Percentiles rank a stretch among this genome's conserved stretches.
phyloP scores from a whole-genome alignment of 1,139 yeast genomes.

The Protomyces inundatus region DNA sequence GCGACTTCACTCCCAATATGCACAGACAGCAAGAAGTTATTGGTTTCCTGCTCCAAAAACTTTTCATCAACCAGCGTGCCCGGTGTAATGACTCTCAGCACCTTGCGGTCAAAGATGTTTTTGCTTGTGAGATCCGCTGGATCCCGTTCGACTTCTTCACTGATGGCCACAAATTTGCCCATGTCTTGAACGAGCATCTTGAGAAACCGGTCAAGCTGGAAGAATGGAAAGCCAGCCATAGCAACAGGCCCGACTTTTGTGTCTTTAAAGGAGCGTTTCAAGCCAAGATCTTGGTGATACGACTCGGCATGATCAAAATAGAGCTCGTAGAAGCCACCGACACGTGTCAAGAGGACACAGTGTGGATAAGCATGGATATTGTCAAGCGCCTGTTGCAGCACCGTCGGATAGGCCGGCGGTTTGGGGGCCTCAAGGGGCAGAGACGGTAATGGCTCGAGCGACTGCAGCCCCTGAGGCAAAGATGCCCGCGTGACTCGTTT shows the following conservation, averaged over 20 bases:
- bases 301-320: conserved; percentile 71
- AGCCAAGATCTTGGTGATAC: conserved; percentile 65
- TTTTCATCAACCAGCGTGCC: conserved; percentile 90
- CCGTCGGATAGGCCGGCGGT: conserved; percentile 13
- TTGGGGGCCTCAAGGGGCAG: not conserved
- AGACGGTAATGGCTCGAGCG: conserved; percentile 1
- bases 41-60: conserved; percentile 64
- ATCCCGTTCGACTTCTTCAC: conserved; percentile 46
- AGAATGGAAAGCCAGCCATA: conserved; percentile 87
- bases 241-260: conserved; percentile 51
- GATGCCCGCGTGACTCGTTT: conserved; percentile 13
- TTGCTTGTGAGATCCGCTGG: conserved; percentile 11
- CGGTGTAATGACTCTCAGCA: conserved; percentile 79
- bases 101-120: conserved; percentile 52
- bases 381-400: conserved; percentile 16
- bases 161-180: conserved; percentile 67
- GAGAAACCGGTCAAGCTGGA: conserved; percentile 66
- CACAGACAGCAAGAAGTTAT: conserved; percentile 65
- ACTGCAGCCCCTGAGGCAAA: conserved; percentile 15
- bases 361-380: conserved; percentile 45
- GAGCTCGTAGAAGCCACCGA: conserved; percentile 79
- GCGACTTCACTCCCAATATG: conserved; percentile 40
- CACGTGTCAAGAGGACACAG: conserved; percentile 77
- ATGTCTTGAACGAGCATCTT: conserved; percentile 65
- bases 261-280: conserved; percentile 51